Evolutionary conservation across 768 basidiomycete genomes (phyloP), one percentile per base, ranked within the genome.

Genomic region (Hypholoma sublateritium): DNA sequence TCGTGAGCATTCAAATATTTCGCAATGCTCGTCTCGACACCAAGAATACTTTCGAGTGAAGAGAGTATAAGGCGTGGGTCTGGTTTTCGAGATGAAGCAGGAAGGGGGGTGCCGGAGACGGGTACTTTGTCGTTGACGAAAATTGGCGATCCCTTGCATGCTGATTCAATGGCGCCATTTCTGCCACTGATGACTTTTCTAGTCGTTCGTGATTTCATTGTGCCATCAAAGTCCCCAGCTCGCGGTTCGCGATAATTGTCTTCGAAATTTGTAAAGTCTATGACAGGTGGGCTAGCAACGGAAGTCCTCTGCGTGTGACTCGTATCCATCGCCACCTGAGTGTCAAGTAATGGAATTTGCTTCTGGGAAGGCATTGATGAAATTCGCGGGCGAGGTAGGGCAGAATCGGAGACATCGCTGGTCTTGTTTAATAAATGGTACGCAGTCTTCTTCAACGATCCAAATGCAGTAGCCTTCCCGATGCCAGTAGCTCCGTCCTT

Each of bases 221-320:
- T 32, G 28, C n/a, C n/a, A n/a, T n/a, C n/a, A n/a, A n/a, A n/a
- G n/a, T n/a, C n/a, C n/a, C n/a, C n/a, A n/a, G 39, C 58, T 22
- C 67, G 55, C 22, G 66, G 62, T 3, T 58, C 62, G 16, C 65
- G 66, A 50, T 65, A 70, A 17, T 58, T 65, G 21, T 68, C 65
- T 25, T 65, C 67, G 43, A 67, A 69, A 19, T 47, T 51, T 4
- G 64, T 68, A 51, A 68, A 69, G 50, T 69, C 69, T 13, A 67
- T 57, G 22, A 69, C 60, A 0, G 69, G 69, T 39, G 67, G 67
- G 28, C 65, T 69, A 3, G 28, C 55, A 16, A 50, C 22, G 28
- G 35, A 61, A 43, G 53, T 41, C 7, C 5, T 5, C 16, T 16
- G 39, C 13, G 9, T 41, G 5, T 17, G 5, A 7, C 8, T 13